Evolutionary conservation across 441 rosid genomes (phyloP).

Genomic region (Adansonia gregorii): DNA sequence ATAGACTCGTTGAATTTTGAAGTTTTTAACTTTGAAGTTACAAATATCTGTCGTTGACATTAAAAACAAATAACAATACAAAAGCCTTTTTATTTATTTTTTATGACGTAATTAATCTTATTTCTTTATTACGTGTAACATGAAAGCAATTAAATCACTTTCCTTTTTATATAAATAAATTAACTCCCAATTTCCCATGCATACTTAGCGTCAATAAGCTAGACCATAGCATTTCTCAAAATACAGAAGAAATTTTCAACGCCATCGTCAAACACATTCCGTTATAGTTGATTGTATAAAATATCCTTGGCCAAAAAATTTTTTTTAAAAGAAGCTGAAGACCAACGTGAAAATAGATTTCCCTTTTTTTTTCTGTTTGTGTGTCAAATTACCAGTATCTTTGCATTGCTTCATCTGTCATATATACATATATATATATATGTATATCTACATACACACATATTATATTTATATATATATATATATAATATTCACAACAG

Average conservation of each 20-base stretch:
- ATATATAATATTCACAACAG: neutral
- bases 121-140: neutral
- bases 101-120: neutral
- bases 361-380: neutral
- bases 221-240: neutral
- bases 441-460: neutral
- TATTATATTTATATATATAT: too few species aligned
- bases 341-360: neutral
- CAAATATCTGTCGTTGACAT: neutral
- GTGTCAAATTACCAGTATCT: neutral
- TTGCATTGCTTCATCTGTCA: neutral
- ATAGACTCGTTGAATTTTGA: too few species aligned
- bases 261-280: neutral
- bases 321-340: neutral
- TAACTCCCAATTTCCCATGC: neutral
- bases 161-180: neutral
- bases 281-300: neutral
- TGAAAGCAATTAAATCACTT: neutral
- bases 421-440: too few species aligned
- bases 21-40: too few species aligned
- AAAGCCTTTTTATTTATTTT: neutral
- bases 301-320: neutral
- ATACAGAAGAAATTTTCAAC: neutral
- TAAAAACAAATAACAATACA: too few species aligned
- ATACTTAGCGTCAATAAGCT: neutral